Evolutionary conservation across 345 rosid genomes (phyloP), one percentile per base, ranked within the genome.

Genomic region (Cochlearia excelsa): DNA sequence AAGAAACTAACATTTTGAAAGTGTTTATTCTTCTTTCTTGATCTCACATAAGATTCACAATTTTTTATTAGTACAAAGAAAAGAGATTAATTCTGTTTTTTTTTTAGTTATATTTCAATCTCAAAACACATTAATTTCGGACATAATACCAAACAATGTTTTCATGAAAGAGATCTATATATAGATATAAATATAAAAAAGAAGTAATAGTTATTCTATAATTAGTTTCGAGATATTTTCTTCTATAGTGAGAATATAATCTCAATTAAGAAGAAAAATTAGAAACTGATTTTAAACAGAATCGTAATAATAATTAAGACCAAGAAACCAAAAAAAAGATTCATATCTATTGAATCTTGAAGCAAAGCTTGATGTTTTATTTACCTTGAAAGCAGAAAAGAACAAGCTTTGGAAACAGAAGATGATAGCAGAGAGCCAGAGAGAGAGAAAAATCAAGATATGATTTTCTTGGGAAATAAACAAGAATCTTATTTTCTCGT

Each of bases 111-210:
- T 45, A 41, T 23, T 47, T 10, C 49, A 65, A 23, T 66, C 56
- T 56, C 43, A 66, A 40, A 66, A 42, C 33, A 16, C 42, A 26
- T 46, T 26, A 61, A 69, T 54, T 63, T 54, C 46, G 53, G 63
- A 61, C 57, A 61, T 41, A 51, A 55, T 46, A 55, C 26, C 33
- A 54, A 47, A 48, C 63, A 62, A 29, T n/a, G 56, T 54, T 46
- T 60, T 53, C 8, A 46, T 28, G 30, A 55, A 55, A 62, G 58
- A 69, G 74, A 69, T 69, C 64, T 61, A 69, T 69, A 63, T 61
- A 61, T 31, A 29, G 4, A 56, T 62, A 55, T 45, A 61, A 52
- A 37, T 35, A 37, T 31, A 33, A 34, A 3, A 43, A 37, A 59
- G 23, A 27, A 30, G 67, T 53, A 46, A 54, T 2, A 61, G 46